Percentiles rank a stretch among this genome's conserved stretches.
Conservation (phyloP, 2,329 filamentous ascomycete species). For the Epichloe baconii region DNA sequence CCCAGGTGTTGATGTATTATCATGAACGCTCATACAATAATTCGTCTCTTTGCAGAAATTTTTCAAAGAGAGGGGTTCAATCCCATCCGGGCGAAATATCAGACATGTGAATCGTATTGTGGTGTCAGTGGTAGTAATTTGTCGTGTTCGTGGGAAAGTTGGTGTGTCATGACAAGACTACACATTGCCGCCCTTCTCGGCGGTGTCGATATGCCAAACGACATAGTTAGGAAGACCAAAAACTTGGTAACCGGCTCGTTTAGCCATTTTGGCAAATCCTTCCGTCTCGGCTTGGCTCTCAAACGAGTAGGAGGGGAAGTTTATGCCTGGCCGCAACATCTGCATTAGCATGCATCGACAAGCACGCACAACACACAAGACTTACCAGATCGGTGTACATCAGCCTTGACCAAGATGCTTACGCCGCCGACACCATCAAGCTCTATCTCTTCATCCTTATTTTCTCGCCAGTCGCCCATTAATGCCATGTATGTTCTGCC, state of each 20-base stretch:
- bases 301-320: slow-evolving; percentile 92
- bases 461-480: slow-evolving; percentile 83
- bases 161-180: slow-evolving; percentile 14
- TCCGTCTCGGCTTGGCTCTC: slow-evolving; percentile 99
- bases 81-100: slow-evolving; percentile 11
- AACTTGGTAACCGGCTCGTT: slow-evolving; percentile 85
- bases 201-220: slow-evolving; percentile 96
- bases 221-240: slow-evolving; percentile 92
- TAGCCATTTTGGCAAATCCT: slow-evolving; percentile 98
- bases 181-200: slow-evolving; percentile 79
- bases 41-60: slow-evolving; percentile 7
- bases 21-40: slow-evolving; percentile 15
- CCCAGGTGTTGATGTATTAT: slow-evolving; percentile 8
- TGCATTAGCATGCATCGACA: slow-evolving; percentile 12
- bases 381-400: slow-evolving; percentile 84
- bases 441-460: slow-evolving; percentile 84
- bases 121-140: not conserved
- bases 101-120: slow-evolving; percentile 11
- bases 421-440: slow-evolving; percentile 95
- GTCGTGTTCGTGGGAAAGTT: not conserved
- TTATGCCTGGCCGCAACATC: slow-evolving; percentile 55
- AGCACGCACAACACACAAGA: slow-evolving; percentile 12
- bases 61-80: slow-evolving; percentile 8
- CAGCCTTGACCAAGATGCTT: slow-evolving; percentile 93
- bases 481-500: slow-evolving; percentile 78